Base-by-base conservation (phyloP, 441 rosid genomes). In the Biscutella laevigata region DNA sequence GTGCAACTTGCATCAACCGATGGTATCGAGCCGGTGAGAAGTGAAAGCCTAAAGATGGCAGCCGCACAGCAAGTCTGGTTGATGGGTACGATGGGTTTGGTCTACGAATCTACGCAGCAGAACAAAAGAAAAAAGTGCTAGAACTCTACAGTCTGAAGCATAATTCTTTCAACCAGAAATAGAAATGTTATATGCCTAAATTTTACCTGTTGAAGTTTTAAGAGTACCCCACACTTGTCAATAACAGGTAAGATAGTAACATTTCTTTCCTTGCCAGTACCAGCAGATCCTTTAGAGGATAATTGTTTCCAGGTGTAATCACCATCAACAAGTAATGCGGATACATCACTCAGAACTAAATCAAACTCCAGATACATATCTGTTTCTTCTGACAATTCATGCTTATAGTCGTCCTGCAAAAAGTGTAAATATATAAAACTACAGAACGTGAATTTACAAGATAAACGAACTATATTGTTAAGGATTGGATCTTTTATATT, bases 1-100 rank as follows among this genome's bases (percentile, higher is more conserved):
- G 82, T 39, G 64, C 71, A 47, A 94, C 83, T 74, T 77, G 91
- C 97, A 94, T 94, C 74, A 94, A 70, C 68, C 99, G 78, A 71
- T 94, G 99, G 76, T 94, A 94, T 37, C 99, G 84, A 51, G 97
- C 95, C 25, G 99, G 99, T 66, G 99, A 94, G 73, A 94, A 86
- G 76, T 94, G 91, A 71, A 94, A 86, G 48, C 94, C 81, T 72
- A 94, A 57, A 20, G 97, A 86, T 2, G 99, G 99, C 70, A 94
- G 66, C 65, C 81, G 86, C 57, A 82, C 71, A 67, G 97, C 78
- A 59, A 94, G 70, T 65, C 97, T 76, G 66, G 87, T 89, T 49
- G 99, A 83, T 55, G 99, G 99, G 67, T 77, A 83, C n/a, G 82
- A 74, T 42, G 91, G 96, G 60, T 86, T 82, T 74, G 81, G 81